Evolutionary conservation across 441 rosid genomes (phyloP), one percentile per base, ranked within the genome.

Genomic region (Adansonia gregorii): DNA sequence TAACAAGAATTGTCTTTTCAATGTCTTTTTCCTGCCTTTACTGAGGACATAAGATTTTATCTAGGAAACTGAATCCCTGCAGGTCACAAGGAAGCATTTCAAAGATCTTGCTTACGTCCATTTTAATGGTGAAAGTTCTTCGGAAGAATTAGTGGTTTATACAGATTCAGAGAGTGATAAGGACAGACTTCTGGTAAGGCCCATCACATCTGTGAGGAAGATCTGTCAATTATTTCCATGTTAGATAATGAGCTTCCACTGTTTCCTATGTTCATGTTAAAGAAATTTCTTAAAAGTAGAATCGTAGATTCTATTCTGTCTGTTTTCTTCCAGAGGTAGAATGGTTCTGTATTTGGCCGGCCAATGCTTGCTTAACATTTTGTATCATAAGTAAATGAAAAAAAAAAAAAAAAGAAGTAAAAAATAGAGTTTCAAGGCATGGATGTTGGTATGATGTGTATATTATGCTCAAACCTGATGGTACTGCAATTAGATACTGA

Each of bases 11-110:
- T 48, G 35, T 41, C 63, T 51, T 72, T 10, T 68, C 15, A 7
- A 2, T 45, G 31, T 55, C 6, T 41, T 69, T 19, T n/a, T 24
- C 10, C 22, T 22, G 11, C 20, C 1, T n/a, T 76, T 12, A 4
- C 48, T 70, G 66, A n/a, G 43, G 56, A 43, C 43, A 46, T 48
- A 73, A 55, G 31, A 9, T 43, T 39, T 63, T 17, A 17, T 22
- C 67, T 73, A 2, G 69, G 55, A 56, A 56, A 46, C 76, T 54
- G 61, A 58, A 69, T 14, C 17, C 64, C 67, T 83, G 79, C 79
- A 94, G 99, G 90, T 91, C 35, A 75, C 82, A 8, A 74, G 79
- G 78, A 92, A 88, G 83, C 92, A 91, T 85, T 95, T 93, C 85
- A 83, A 86, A 77, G 94, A 92, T 86, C 96, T 93, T 77, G 83